These are phyloP conservation scores for Fusarium sp. DNA, from an alignment of 2,329 filamentous ascomycete species.

Conservation along the genomic window DNA sequence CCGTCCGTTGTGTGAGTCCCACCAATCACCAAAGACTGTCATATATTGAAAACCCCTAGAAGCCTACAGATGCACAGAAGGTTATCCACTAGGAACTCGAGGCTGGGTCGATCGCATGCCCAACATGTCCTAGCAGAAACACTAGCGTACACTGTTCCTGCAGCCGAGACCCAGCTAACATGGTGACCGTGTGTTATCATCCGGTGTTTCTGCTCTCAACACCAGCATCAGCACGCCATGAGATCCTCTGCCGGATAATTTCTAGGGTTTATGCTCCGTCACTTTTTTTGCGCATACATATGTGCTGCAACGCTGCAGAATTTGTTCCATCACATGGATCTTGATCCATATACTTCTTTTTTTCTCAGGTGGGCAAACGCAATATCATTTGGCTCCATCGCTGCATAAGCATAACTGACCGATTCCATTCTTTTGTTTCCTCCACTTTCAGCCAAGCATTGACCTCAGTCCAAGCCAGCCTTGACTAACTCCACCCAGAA, in stretches of 20 bases:
- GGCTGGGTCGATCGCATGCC: constrained; percentile 19
- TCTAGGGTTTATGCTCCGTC: constrained; percentile 16
- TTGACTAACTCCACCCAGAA: background rate
- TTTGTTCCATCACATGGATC: background rate
- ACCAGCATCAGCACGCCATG: constrained; percentile 9
- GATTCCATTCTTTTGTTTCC: constrained; percentile 9
- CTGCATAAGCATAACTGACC: background rate
- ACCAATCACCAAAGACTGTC: constrained; percentile 23
- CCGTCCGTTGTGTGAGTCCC: constrained; percentile 18
- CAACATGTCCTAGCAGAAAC: constrained; percentile 50
- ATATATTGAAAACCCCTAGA: constrained; percentile 11
- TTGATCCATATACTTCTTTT: constrained; percentile 1
- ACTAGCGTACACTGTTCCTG: constrained; percentile 52
- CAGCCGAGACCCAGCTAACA: constrained; percentile 28
- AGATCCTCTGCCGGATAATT: constrained; percentile 13
- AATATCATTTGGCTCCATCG: constrained; percentile 13
- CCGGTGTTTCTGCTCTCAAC: constrained; percentile 9
- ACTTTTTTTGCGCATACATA: background rate
- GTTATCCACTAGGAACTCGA: background rate
- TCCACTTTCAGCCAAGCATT: constrained; percentile 8
- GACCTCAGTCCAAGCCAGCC: constrained; percentile 3
- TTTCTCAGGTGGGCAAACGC: constrained; percentile 1
- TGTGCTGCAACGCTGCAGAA: background rate
- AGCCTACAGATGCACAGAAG: background rate
- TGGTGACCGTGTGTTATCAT: constrained; percentile 28